Percentiles rank a stretch among this genome's conserved stretches.
Conservation (phyloP, 148 eudicot species). For the Chenopodium berlandieri region DNA sequence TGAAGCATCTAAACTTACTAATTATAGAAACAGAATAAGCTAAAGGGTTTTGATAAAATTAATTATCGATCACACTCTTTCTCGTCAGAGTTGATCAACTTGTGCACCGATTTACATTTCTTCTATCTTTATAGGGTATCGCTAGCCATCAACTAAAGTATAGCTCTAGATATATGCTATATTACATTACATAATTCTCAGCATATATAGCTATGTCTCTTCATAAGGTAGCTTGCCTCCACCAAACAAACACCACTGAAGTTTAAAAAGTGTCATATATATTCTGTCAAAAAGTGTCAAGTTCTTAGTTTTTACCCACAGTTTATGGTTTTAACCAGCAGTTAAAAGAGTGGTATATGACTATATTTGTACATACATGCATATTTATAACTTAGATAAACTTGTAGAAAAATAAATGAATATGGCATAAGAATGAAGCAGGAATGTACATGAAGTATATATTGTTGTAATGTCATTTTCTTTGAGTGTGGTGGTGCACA, state of each 20-base stretch:
- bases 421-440: background rate
- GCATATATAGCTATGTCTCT: slow-evolving; percentile 20
- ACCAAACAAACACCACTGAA: slow-evolving; percentile 27
- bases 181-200: background rate
- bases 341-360: background rate
- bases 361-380: background rate
- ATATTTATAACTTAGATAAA: background rate
- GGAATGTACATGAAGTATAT: background rate
- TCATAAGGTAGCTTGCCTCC: slow-evolving; percentile 36
- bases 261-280: background rate
- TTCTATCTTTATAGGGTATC: background rate
- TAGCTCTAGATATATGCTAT: background rate
- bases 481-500: slow-evolving; percentile 7
- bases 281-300: slow-evolving; percentile 4
- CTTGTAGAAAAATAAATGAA: too few species aligned
- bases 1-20: background rate
- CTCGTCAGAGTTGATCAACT: background rate
- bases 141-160: background rate
- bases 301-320: slow-evolving; percentile 14
- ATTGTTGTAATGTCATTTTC: slow-evolving; percentile 10
- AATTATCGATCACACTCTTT: background rate
- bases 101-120: background rate
- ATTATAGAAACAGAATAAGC: background rate
- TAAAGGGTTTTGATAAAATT: background rate
- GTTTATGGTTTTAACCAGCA: slow-evolving; percentile 16